phyloP scores from a whole-genome alignment of 1,284 basidiomycete species.

The Xerocomus tenax region DNA sequence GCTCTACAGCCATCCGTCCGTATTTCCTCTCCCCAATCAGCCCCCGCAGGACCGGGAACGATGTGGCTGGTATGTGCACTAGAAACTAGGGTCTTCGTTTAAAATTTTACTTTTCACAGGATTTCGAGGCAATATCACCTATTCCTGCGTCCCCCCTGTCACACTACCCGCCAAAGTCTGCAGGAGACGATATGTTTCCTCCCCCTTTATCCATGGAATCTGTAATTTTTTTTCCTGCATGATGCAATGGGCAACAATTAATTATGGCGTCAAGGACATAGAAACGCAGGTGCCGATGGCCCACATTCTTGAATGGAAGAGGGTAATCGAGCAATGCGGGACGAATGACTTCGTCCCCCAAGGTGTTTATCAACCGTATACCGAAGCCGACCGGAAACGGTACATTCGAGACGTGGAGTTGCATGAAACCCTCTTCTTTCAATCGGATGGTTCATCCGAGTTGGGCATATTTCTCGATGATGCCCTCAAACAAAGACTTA shows the following conservation, averaged over 20 bases:
- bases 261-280: slow-evolving; percentile 19
- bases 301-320: slow-evolving; percentile 27
- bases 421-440: slow-evolving; percentile 56
- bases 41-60: slow-evolving; percentile 2
- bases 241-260: neutral
- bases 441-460: slow-evolving; percentile 40
- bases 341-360: slow-evolving; percentile 52
- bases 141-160: slow-evolving; percentile 13
- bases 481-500: slow-evolving; percentile 39
- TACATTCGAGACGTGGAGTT: slow-evolving; percentile 62
- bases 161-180: slow-evolving; percentile 3
- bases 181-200: neutral
- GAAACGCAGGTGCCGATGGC: slow-evolving; percentile 19
- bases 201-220: slow-evolving; percentile 2
- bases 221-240: slow-evolving; percentile 10
- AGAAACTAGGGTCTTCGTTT: neutral
- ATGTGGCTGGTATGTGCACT: slow-evolving; percentile 11
- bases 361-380: slow-evolving; percentile 61
- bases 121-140: slow-evolving; percentile 5
- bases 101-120: slow-evolving; percentile 8
- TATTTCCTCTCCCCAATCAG: slow-evolving; percentile 13
- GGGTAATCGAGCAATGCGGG: slow-evolving; percentile 18
- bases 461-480: slow-evolving; percentile 53
- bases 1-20: slow-evolving; percentile 2
- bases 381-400: slow-evolving; percentile 60